These are phyloP conservation scores for Cyclotella sp. DNA, from an alignment of 108 stramenopile species.

Conservation along the genomic window DNA sequence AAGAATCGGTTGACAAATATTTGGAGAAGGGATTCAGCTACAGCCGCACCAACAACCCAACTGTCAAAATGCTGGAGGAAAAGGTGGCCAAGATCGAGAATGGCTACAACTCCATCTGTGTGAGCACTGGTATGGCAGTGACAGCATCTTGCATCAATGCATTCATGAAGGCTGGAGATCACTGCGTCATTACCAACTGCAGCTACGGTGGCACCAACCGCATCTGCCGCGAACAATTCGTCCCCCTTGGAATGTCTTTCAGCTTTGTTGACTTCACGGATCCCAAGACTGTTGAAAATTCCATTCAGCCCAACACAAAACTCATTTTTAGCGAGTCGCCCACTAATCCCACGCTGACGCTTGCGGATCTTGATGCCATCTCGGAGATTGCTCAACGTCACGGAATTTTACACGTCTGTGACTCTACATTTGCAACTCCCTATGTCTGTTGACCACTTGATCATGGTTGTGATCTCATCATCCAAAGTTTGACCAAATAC, in stretches of 20 bases:
- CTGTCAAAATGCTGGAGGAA: constrained; percentile 79
- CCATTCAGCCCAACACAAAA: constrained; percentile 81
- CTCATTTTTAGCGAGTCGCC: constrained; percentile 85
- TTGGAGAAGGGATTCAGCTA: constrained; percentile 79
- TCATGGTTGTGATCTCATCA: constrained; percentile 77
- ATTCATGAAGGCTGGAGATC: constrained; percentile 82
- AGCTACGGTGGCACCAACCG: constrained; percentile 88
- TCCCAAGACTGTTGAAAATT: constrained; percentile 66
- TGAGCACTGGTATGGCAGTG: constrained; percentile 87
- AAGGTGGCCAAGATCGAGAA: constrained; percentile 83
- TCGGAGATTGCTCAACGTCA: constrained; percentile 68
- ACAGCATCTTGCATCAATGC: constrained; percentile 77
- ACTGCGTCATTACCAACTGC: constrained; percentile 86
- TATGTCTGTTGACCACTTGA: constrained; percentile 70
- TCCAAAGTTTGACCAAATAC: constrained; percentile 86
- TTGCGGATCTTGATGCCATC: constrained; percentile 74
- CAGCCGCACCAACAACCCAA: constrained; percentile 83
- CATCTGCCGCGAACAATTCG: constrained; percentile 75
- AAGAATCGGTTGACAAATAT: constrained; percentile 77
- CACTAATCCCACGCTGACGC: constrained; percentile 77
- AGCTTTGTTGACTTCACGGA: constrained; percentile 81
- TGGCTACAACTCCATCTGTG: constrained; percentile 75
- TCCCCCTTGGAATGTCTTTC: constrained; percentile 70
- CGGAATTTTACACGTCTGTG: constrained; percentile 73
- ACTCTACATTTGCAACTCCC: constrained; percentile 83